A percentile compares a stretch with the other conserved stretches of the same genome.
Evolutionary conservation across 2,329 filamentous ascomycete species (phyloP).

Genomic region (Botryotinia convoluta): DNA sequence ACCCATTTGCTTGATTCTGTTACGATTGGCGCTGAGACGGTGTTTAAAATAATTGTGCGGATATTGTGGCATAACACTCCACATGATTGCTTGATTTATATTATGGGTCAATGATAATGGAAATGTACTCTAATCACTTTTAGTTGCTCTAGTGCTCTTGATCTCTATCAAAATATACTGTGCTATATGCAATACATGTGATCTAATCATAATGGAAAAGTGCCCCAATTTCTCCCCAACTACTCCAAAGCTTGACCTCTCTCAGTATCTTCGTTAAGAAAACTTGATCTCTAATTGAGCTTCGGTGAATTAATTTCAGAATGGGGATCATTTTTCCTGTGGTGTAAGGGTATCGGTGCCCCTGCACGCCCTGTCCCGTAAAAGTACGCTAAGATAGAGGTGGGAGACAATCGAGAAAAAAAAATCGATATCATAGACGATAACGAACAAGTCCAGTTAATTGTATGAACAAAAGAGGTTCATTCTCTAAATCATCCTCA

Average conservation of each 20-base stretch:
- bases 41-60: background rate
- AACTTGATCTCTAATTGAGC: background rate
- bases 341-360: background rate
- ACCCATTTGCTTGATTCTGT: conserved; percentile 29
- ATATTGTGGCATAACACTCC: background rate
- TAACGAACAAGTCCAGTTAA: background rate
- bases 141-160: background rate
- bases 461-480: conserved; percentile 6
- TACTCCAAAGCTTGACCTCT: background rate
- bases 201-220: background rate
- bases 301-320: background rate
- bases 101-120: background rate
- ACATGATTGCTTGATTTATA: background rate
- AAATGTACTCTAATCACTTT: background rate
- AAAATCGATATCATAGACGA: background rate
- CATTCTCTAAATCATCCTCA: conserved; percentile 15
- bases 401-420: conserved; percentile 4
- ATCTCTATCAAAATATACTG: background rate
- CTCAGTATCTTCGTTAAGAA: background rate
- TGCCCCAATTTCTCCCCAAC: no score
- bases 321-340: background rate
- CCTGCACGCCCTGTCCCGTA: background rate
- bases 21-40: background rate
- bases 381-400: conserved; percentile 17
- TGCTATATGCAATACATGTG: background rate